A percentile compares a stretch with the other conserved stretches of the same genome.
phyloP scores from a whole-genome alignment of 345 rosid species.

The Crucihimalaya himalaica region DNA sequence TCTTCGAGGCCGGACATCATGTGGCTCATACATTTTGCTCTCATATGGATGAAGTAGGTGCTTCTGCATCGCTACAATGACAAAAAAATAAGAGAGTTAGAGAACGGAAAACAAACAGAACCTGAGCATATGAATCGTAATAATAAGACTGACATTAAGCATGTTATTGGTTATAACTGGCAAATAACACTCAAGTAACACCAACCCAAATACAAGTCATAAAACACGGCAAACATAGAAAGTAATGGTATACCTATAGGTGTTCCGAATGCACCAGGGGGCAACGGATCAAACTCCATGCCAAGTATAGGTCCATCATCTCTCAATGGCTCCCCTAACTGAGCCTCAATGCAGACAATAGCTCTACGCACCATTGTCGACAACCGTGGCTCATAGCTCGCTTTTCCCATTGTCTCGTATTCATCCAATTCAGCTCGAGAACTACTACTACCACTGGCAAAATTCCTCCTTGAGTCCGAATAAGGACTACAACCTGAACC shows the following conservation, averaged over 20 bases:
- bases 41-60: conserved; percentile 56
- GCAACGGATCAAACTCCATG: conserved; percentile 94
- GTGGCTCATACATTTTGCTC: conserved; percentile 61
- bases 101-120: background rate
- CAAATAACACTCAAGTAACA: too few relatives aligned
- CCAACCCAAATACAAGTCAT: background rate
- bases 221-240: conserved; percentile 16
- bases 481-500: conserved; percentile 78
- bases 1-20: conserved; percentile 56
- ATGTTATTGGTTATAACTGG: background rate
- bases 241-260: conserved; percentile 66
- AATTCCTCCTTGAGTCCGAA: conserved; percentile 53
- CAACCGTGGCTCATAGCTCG: conserved; percentile 67
- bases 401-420: conserved; percentile 48
- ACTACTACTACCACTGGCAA: conserved; percentile 38
- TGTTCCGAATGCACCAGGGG: conserved; percentile 92
- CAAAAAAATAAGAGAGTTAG: conserved; percentile 22
- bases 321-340: conserved; percentile 91
- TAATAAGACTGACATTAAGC: background rate
- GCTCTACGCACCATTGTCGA: conserved; percentile 84
- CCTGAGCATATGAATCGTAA: background rate
- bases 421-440: conserved; percentile 52
- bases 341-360: conserved; percentile 89
- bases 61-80: conserved; percentile 56
- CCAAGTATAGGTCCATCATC: conserved; percentile 98